Conservation (phyloP, 2,329 filamentous ascomycete genomes). For the Sporothrix humicola region DNA sequence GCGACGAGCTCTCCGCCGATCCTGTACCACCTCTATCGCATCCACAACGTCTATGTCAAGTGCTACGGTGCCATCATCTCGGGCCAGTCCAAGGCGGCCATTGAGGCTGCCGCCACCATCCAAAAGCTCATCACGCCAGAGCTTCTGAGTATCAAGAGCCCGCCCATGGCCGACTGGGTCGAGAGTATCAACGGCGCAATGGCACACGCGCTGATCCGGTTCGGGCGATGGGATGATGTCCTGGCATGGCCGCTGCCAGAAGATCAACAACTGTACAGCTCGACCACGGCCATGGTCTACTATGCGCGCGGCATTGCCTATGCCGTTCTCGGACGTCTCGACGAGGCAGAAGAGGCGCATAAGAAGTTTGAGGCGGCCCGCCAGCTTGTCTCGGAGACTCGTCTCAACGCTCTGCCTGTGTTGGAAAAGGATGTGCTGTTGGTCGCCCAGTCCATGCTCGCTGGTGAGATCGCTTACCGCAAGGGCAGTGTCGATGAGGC, state of each 20-base stretch:
- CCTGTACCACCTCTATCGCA: conserved; percentile 62
- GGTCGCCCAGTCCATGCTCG: conserved; percentile 58
- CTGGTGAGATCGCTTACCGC: conserved; percentile 65
- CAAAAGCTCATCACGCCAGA: conserved; percentile 44
- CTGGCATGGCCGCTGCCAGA: conserved; percentile 51
- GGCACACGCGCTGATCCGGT: conserved; percentile 60
- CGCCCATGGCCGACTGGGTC: conserved; percentile 62
- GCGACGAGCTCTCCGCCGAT: conserved; percentile 45
- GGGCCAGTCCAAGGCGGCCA: conserved; percentile 52
- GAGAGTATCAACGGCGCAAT: conserved; percentile 59
- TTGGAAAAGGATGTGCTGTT: conserved; percentile 35
- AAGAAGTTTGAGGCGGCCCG: neutral
- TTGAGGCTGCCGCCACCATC: conserved; percentile 52
- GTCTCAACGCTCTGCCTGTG: conserved; percentile 31
- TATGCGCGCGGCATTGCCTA: conserved; percentile 61
- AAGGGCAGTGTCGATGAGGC: conserved; percentile 55
- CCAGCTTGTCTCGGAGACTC: conserved; percentile 46
- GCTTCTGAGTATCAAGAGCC: conserved; percentile 54
- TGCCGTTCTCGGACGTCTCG: conserved; percentile 52
- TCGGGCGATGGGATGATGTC: conserved; percentile 61
- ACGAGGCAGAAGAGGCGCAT: conserved; percentile 44
- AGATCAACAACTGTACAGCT: conserved; percentile 56
- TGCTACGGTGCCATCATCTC: conserved; percentile 65
- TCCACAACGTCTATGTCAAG: conserved; percentile 61
- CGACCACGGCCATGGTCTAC: conserved; percentile 59